Base-by-base conservation (phyloP, 345 rosid genomes). In the Eutrema yunnanense region DNA sequence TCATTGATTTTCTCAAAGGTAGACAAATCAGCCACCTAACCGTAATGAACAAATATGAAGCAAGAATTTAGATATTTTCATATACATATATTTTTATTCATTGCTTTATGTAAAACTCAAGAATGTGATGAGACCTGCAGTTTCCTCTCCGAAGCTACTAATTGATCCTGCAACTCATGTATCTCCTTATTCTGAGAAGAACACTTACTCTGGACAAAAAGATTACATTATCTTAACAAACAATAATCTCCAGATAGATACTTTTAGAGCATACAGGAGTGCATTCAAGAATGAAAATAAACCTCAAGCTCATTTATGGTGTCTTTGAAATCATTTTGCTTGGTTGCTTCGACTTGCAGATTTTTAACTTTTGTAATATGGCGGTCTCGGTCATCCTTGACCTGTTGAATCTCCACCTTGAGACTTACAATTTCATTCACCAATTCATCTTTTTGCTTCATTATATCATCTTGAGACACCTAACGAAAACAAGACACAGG, bases 281-380 rank as follows among this genome's bases (percentile, higher is more conserved):
- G 33, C 53, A 63, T 58, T 60, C 57, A 71, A 69, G 46, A 38
- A 60, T 4, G 70, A 51, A 10, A 46, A 64, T 38, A 75, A 38
- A 90, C 99, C 99, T 95, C 92, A 42, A 95, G 82, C 67, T 86
- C 92, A 40, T 83, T 83, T 73, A 96, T 88, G 80, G 80, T 87
- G 40, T 65, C 71, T 34, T 88, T 84, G 66, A 86, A 79, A 69
- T 90, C 93, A 81, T 88, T 81, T 73, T 86, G 86, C 74, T 78
- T 92, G 70, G 72, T 71, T 51, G 83, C 85, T 73, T 88, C 94
- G 2, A 54, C 81, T 30, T 76, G 81, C 65, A 95, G 76, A 70
- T 62, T 63, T 72, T 90, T 84, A 49, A 80, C 85, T 81, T 92
- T 84, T 0, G 61, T 71, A 9, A 74, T 80, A 65, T 83, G 86